Evolutionary conservation across 208 protist species (phyloP).

Genomic region (Angomonas ambiguus): DNA sequence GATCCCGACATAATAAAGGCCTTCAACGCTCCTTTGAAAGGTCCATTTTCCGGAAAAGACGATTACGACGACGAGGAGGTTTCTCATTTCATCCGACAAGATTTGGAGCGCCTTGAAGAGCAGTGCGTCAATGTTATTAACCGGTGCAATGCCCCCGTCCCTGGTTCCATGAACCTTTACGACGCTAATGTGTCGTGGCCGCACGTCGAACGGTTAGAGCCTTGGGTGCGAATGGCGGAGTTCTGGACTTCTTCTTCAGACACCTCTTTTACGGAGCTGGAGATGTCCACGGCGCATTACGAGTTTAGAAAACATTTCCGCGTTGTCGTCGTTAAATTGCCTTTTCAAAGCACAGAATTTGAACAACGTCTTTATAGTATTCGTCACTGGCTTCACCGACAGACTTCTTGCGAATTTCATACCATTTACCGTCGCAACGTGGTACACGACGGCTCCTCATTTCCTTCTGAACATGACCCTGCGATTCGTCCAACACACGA

Average conservation of each 20-base stretch:
- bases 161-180: conserved; percentile 72
- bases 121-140: conserved; percentile 78
- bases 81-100: conserved; percentile 71
- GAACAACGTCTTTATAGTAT: conserved; percentile 88
- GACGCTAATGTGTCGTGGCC: conserved; percentile 82
- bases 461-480: conserved; percentile 78
- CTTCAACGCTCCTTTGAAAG: conserved; percentile 51
- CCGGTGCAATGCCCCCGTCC: conserved; percentile 77
- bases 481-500: conserved; percentile 55
- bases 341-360: conserved; percentile 87
- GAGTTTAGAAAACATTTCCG: conserved; percentile 89
- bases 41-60: conserved; percentile 61
- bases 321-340: conserved; percentile 79
- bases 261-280: conserved; percentile 79
- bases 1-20: conserved; percentile 58
- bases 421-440: conserved; percentile 77
- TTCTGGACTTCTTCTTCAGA: conserved; percentile 88
- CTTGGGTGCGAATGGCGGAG: conserved; percentile 83
- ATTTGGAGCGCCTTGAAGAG: conserved; percentile 67
- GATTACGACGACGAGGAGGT: conserved; percentile 74
- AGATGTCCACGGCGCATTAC: conserved; percentile 88
- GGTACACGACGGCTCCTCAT: conserved; percentile 75
- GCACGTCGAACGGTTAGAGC: conserved; percentile 78
- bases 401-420: conserved; percentile 85
- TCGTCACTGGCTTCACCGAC: conserved; percentile 85